These are phyloP conservation scores for Pseudoscleropodium purum DNA, from an alignment of 225 moss, liverwort and hornwort genomes.

Conservation along the genomic window DNA sequence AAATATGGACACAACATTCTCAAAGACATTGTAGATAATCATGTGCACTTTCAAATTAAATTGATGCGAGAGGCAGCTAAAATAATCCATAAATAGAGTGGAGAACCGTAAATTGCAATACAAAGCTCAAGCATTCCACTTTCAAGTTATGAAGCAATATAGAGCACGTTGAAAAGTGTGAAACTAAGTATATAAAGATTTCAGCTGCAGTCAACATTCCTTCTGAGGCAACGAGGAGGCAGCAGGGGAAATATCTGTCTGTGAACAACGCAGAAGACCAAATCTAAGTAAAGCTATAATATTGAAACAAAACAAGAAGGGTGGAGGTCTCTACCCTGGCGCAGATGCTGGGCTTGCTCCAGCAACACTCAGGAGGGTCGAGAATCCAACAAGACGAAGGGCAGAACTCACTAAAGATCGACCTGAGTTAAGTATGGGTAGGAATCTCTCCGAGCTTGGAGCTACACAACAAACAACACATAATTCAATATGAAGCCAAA, in stretches of 20 bases:
- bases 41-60: background rate
- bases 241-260: no score
- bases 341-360: background rate
- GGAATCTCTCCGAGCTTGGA: background rate
- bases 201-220: background rate
- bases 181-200: background rate
- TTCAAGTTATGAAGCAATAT: background rate
- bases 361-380: background rate
- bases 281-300: background rate
- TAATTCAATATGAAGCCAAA: background rate
- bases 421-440: background rate
- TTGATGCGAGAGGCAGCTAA: background rate
- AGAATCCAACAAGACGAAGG: background rate
- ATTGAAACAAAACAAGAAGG: background rate
- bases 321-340: background rate
- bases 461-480: background rate
- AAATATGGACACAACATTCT: background rate
- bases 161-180: background rate
- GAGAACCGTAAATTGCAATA: background rate
- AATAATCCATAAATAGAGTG: background rate
- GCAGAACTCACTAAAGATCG: accelerated
- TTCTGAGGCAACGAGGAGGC: background rate
- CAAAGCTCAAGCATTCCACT: background rate
- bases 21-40: background rate
- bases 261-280: no score